Evolutionary conservation across 176 grass and related monocot genomes (phyloP), one percentile per base, ranked within the genome.

Genomic region (Metroxylon sagu): DNA sequence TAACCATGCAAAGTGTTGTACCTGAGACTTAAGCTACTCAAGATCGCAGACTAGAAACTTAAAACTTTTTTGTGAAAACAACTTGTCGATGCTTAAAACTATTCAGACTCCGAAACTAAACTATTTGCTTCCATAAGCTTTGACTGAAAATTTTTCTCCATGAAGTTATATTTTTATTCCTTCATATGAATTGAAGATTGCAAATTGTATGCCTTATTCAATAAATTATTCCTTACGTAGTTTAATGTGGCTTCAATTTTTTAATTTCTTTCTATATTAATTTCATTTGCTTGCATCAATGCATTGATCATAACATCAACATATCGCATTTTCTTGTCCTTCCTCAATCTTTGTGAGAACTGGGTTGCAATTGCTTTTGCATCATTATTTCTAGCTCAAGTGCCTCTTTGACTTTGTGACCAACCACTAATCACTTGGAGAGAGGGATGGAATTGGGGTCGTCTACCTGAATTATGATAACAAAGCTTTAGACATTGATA

Each of bases 331-430:
- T 78, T 59, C 67, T 71, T 95, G 85, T 1, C 76, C 83, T 56
- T 90, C 86, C 65, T 90, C 77, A 80, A 96, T 78, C 70, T 85
- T 89, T 39, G 48, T 28, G 25, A 90, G 56, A 71, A 96, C 60
- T 90, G 77, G 53, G 68, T 48, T 8, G 80, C 74, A 57, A 82
- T 48, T 67, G 67, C 35, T 74, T 89, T 85, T 72, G 75, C 75
- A 65, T 96, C 75, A 15, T 53, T 87, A 90, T 30, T 50, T 96
- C 86, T 26, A 69, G 16, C 56, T 88, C 74, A 53, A 89, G 80
- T 62, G 73, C 74, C 90, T 95, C n/a, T n/a, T n/a, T n/a, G n/a
- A n/a, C n/a, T n/a, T n/a, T n/a, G n/a, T n/a, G n/a, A n/a, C n/a
- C n/a, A n/a, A n/a, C n/a, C n/a, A n/a, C n/a, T n/a, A n/a, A n/a